Percentiles rank a stretch among this genome's conserved stretches.
These are phyloP conservation scores for Chaetomiaceae sp. DNA, from an alignment of 2,329 filamentous ascomycete species.

Conservation along the genomic window DNA sequence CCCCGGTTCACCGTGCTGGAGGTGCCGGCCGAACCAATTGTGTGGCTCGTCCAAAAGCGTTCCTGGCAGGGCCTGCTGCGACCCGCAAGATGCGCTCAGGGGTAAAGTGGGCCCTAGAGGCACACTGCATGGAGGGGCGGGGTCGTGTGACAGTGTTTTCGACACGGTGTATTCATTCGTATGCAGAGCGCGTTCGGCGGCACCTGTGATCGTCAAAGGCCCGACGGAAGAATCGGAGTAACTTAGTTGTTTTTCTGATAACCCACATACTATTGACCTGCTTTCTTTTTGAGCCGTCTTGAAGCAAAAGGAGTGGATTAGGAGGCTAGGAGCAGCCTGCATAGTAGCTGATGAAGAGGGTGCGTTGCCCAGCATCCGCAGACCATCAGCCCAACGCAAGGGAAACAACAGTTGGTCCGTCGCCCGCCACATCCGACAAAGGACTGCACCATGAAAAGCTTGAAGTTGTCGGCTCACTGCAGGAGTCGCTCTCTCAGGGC, in stretches of 20 bases:
- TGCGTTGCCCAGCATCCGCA: not conserved
- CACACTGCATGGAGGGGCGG: not conserved
- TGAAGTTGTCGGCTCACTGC: not conserved
- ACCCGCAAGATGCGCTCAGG: constrained; percentile 21
- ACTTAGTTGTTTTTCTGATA: not conserved
- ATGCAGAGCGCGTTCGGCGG: too few relatives aligned
- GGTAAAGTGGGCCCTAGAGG: constrained; percentile 25
- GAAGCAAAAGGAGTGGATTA: too few relatives aligned
- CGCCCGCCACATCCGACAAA: not conserved
- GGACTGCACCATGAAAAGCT: not conserved
- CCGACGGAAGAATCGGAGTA: not conserved
- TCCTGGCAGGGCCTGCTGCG: constrained; percentile 8
- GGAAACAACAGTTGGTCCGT: not conserved
- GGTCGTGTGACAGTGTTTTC: constrained; percentile 7
- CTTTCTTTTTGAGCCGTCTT: too few relatives aligned
- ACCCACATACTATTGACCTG: too few relatives aligned
- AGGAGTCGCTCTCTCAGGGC: constrained; percentile 6
- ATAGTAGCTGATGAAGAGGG: too few relatives aligned
- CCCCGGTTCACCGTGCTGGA: not conserved
- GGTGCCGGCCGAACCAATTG: constrained; percentile 19
- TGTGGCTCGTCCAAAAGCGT: constrained; percentile 2
- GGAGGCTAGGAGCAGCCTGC: too few relatives aligned
- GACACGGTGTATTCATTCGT: constrained; percentile 7
- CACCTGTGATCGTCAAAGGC: too few relatives aligned
- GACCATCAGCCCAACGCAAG: not conserved